Base-by-base conservation (phyloP, 352 stramenopile species). In the Phytophthora cactorum region DNA sequence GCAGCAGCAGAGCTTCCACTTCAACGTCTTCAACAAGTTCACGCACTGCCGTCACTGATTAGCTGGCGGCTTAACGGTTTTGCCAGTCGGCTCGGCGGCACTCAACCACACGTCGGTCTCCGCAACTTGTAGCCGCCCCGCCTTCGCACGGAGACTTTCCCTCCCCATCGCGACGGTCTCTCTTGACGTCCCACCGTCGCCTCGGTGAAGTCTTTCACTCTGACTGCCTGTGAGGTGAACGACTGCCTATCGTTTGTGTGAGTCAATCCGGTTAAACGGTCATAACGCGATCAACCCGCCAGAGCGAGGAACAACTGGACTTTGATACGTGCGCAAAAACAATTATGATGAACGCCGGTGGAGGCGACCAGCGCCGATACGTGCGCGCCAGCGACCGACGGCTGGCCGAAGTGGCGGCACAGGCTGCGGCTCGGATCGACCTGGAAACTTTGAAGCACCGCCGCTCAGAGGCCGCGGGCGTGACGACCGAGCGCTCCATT, bases 301-400 rank as follows among this genome's bases (percentile, higher is more conserved):
- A 11, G 12, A 12, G 25, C 5, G 6, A 46, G 54, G 56, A 64
- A 59, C 52, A 69, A 63, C 45, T 57, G 55, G 34, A 46, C 14
- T 47, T 50, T 29, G 41, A 44, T n/a, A n/a, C 39, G 36, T 53
- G 34, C 44, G 47, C 39, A 5, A 47, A 47, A 67, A 5, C n/a
- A 54, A 46, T 32, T 25, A 52, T 54, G 51, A 67, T 63, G 60
- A 66, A 59, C 41, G 32, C 22, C 27, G 52, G 46, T 5, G 58
- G 41, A 28, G 49, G 59, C 31, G 56, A 50, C 9, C 57, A 63
- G 32, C 78, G 76, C 10, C 78, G 78, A 41, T 80, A 83, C 51
- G 78, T 88, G 50, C 77, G 79, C 6, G 55, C 70, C 10, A 84
- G 74, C 32, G 77, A 88, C 64, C 66, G 69, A 32, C 75, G 75